Percentiles rank a stretch among this genome's conserved stretches.
phyloP scores from a whole-genome alignment of 108 stramenopile genomes.

The Schizochytrium sp. region DNA sequence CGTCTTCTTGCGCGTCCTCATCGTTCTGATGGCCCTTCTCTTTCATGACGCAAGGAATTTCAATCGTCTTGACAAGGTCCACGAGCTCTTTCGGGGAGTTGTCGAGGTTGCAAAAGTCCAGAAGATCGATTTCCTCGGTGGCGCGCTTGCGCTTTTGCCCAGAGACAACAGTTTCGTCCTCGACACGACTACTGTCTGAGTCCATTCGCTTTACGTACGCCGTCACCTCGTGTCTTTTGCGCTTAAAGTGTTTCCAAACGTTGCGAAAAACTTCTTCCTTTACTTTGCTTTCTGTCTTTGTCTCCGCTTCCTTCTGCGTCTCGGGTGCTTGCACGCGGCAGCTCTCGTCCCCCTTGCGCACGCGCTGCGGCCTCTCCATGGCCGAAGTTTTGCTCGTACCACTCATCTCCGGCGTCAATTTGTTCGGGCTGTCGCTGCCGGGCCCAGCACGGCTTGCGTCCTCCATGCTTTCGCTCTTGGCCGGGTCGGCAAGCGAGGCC shows the following conservation, averaged over 20 bases:
- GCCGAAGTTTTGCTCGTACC: no score
- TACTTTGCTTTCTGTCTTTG: not conserved
- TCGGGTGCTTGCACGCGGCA: no score
- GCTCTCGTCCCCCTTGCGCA: no score
- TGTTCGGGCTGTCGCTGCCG: no score
- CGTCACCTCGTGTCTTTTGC: not conserved
- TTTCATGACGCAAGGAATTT: not conserved
- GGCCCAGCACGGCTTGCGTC: no score
- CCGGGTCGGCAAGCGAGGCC: no score
- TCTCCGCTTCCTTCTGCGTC: no score
- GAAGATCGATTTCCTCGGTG: not conserved
- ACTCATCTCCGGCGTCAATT: no score
- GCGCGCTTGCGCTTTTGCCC: not conserved
- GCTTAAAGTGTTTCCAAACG: slow-evolving; percentile 5
- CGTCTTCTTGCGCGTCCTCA: not conserved
- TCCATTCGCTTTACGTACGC: not conserved
- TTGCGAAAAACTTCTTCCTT: not conserved
- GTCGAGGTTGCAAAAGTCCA: not conserved
- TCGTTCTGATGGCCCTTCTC: not conserved
- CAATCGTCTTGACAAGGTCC: not conserved
- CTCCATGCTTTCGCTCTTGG: no score
- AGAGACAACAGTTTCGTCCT: no score
- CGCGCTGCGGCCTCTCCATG: no score
- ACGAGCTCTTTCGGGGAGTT: not conserved
- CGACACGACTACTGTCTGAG: not conserved